Base-by-base conservation (phyloP, 2,329 filamentous ascomycete species). In the Epichloe coenophiala region DNA sequence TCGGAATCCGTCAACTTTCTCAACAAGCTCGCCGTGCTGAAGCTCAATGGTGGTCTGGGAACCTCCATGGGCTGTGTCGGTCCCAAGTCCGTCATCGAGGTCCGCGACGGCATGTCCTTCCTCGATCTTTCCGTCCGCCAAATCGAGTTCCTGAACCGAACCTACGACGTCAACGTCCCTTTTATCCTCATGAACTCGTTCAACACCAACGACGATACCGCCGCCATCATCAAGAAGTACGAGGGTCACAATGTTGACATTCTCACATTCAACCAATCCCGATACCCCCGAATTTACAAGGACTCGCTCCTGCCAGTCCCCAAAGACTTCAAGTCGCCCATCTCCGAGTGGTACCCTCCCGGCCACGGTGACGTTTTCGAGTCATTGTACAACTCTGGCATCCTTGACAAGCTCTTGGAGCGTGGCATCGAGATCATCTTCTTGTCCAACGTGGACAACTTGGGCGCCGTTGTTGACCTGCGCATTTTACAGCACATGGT, bases 181-280 rank as follows among this genome's bases (percentile, higher is more conserved):
- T 96, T 98, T 71, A 83, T 98, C 60, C 84, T 98, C 62, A 98
- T 98, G 93, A 98, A 98, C 84, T 97, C 93, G 51, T 98, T 98
- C 86, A 98, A 98, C 81, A 98, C 93, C 68, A 90, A 98, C 69
- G 82, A 91, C 63, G 93, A 98, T 67, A 98, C 93, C 48, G 89
- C 90, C 56, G 89, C 88, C 72, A 98, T 98, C 73, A 98, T 98
- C 78, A 98, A 98, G 83, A 98, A 98, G 78, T 98, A 97, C 74
- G 91, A 98, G 76, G 93, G 93, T 57, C 93, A 98, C 81, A 96
- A 96, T 69, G 94, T 98, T 65, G 93, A 98, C 68, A 97, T 98
- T 69, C 78, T 97, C 68, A 97, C 93, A 68, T 98, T 98, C 84
- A 98, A 98, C 80, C 93, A 98, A 76, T 98, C 93, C 57, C 82